Percentiles rank a stretch among this genome's conserved stretches.
These are phyloP conservation scores for Didymella keratinophila DNA, from an alignment of 2,329 filamentous ascomycete genomes.

Conservation along the genomic window DNA sequence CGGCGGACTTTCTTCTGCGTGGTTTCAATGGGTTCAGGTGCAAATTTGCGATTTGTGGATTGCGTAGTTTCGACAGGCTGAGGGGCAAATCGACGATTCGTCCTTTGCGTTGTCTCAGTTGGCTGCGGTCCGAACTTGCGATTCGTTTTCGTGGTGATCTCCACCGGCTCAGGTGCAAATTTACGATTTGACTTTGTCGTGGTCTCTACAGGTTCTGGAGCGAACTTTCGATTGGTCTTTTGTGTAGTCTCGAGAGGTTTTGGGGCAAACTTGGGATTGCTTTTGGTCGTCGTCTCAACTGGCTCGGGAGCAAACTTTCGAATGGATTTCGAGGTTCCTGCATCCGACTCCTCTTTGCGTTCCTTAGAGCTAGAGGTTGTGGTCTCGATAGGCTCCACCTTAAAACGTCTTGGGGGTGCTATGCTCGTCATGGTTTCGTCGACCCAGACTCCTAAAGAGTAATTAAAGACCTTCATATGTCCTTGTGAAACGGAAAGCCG, in stretches of 20 bases:
- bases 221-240: constrained; percentile 62
- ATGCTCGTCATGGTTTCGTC: constrained; percentile 40
- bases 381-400: constrained; percentile 49
- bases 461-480: constrained; percentile 15
- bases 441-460: constrained; percentile 7
- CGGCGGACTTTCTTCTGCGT: constrained; percentile 53
- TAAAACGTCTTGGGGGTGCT: constrained; percentile 47
- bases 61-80: constrained; percentile 74
- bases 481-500: constrained; percentile 12
- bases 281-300: constrained; percentile 70
- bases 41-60: constrained; percentile 59
- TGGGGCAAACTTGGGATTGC: constrained; percentile 68
- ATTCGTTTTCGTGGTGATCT: constrained; percentile 67
- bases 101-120: constrained; percentile 39
- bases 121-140: constrained; percentile 57
- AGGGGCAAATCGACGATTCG: constrained; percentile 38
- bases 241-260: constrained; percentile 76
- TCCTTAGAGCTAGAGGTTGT: constrained; percentile 60
- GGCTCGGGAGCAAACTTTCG: constrained; percentile 72
- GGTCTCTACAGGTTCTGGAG: constrained; percentile 58
- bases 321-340: constrained; percentile 27
- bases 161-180: constrained; percentile 62
- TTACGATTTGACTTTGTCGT: constrained; percentile 36
- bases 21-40: constrained; percentile 52
- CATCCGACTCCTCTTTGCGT: constrained; percentile 68